Base-by-base conservation (phyloP, 768 basidiomycete species). In the Phylloporus sp. region DNA sequence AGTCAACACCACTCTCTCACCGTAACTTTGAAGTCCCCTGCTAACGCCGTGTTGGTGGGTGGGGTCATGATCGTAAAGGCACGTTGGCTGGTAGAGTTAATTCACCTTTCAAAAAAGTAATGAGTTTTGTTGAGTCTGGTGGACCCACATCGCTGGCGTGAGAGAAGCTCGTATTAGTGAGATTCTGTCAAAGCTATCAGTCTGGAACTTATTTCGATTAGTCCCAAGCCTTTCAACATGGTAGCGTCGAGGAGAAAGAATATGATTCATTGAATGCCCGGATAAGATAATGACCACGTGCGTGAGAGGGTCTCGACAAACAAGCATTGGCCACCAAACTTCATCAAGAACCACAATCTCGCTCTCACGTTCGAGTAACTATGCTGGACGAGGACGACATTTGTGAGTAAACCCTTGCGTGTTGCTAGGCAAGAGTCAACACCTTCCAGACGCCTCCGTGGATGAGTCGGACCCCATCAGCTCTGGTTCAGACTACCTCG, bases 341-440 rank as follows among this genome's bases (percentile, higher is more conserved):
- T 20, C 6, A 18, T 16, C 22, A 23, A 34, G 23, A 45, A 18
- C 18, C 22, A 45, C 8, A 24, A 10, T 29, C 9, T 46, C 4
- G 16, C 36, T 47, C n/a, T 20, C 35, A 28, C 12, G 26, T 22
- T 18, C 36, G n/a, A 20, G 26, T 16, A 20, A 38, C 22, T 24
- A 46, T 46, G 45, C 45, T 2, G 10, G 36, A 39, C 35, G 46
- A 36, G 46, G 11, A 38, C 24, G 45, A 27, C 16, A 47, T 27
- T 3, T n/a, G 63, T 63, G 45, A 62, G 62, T 50, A 35, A 36
- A 40, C 22, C 5, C 55, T 8, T 67, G 63, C 18, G 69, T 82
- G 81, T 85, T 60, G 84, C 86, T 56, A 80, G 77, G 80, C 77
- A 53, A 55, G 73, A 62, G 34, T 38, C 26, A 28, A 47, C 16